Conservation (phyloP, 2,329 filamentous ascomycete genomes). For the Periconia digitata region DNA sequence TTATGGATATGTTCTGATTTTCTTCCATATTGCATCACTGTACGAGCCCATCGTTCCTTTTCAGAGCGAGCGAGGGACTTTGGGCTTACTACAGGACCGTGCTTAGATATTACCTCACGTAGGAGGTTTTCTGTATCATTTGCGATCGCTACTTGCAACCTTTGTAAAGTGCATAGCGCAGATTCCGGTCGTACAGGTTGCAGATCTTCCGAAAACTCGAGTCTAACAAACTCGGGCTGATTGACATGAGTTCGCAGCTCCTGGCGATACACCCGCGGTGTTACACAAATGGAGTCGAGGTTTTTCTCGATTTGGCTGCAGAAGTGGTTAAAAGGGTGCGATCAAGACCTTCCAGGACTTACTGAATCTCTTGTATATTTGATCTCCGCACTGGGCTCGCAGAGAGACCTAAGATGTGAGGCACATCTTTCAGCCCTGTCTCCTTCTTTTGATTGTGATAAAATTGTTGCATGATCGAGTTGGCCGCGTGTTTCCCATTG, state of each 20-base stretch:
- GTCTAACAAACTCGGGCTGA: neutral
- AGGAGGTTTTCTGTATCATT: neutral
- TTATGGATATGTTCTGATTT: neutral
- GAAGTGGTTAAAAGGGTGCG: neutral
- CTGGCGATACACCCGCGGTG: neutral
- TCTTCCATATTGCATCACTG: slow-evolving; percentile 1
- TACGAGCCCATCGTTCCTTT: neutral
- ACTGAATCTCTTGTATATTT: neutral
- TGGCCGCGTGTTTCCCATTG: slow-evolving; percentile 61
- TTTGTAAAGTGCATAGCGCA: slow-evolving; percentile 1
- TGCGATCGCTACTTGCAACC: neutral
- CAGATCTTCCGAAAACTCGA: slow-evolving; percentile 1
- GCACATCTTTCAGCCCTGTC: slow-evolving; percentile 39
- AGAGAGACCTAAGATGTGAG: slow-evolving; percentile 72
- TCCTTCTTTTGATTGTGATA: slow-evolving; percentile 48
- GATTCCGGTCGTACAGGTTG: neutral
- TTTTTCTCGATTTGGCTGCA: neutral
- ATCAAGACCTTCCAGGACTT: neutral
- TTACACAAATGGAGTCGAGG: slow-evolving; percentile 1
- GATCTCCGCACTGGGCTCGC: slow-evolving; percentile 65
- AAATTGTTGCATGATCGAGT: slow-evolving; percentile 68
- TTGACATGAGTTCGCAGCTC: neutral
- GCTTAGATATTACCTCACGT: neutral
- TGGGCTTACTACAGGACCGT: slow-evolving; percentile 1
- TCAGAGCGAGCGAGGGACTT: neutral